Conservation (phyloP, 306 rosid genomes). For the Glycine tomentella region DNA sequence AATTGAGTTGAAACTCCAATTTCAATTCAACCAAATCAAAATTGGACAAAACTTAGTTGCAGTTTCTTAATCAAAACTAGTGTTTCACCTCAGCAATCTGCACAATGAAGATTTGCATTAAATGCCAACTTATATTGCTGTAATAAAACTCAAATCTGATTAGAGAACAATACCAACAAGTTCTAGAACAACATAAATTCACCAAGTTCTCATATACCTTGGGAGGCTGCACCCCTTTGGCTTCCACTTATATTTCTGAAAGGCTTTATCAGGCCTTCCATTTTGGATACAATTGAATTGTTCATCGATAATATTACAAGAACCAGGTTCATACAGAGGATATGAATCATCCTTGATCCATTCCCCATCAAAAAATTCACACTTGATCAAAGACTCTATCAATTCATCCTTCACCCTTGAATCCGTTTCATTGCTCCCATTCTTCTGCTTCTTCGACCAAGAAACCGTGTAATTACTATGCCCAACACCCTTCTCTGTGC, state of each 20-base stretch:
- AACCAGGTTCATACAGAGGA: conserved; percentile 80
- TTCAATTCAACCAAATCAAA: no score
- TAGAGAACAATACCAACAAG: background rate
- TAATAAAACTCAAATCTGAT: background rate
- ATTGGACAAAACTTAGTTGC: background rate
- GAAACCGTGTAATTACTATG: conserved; percentile 53
- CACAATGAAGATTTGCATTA: no score
- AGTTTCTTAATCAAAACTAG: background rate
- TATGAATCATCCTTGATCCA: conserved; percentile 82
- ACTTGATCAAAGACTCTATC: conserved; percentile 63
- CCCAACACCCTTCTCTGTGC: conserved; percentile 7
- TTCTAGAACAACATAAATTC: conserved; percentile 25
- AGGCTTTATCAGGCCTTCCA: conserved; percentile 80
- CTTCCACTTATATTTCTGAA: conserved; percentile 80
- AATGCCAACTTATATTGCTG: background rate
- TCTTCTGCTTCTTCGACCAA: conserved; percentile 44
- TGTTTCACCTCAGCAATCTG: background rate
- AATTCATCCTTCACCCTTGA: conserved; percentile 38
- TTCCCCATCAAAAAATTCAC: conserved; percentile 81
- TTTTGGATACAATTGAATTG: conserved; percentile 78
- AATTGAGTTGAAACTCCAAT: no score
- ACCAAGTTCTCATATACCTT: conserved; percentile 56
- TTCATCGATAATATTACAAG: conserved; percentile 78
- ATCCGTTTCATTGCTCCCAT: conserved; percentile 29
- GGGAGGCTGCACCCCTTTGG: conserved; percentile 85